Base-by-base conservation (phyloP, 257 asterid species). In the Pogostemon cablin region DNA sequence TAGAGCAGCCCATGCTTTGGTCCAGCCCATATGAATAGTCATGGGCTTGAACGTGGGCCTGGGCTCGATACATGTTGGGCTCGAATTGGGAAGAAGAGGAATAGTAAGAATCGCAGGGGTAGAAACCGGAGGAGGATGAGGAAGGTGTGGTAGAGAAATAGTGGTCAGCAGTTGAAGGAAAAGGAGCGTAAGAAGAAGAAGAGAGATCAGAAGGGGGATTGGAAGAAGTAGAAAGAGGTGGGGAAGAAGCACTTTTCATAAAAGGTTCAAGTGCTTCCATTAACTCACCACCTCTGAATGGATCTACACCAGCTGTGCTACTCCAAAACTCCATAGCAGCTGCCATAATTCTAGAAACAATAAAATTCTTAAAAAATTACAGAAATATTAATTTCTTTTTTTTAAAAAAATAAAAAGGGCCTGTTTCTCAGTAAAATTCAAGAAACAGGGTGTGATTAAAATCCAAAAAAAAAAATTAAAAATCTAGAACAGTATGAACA, bases 201-300 rank as follows among this genome's bases (percentile, higher is more conserved):
- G 48, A 47, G 65, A 41, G 11, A 66, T 65, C 48, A 42, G 74
- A 52, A 40, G 48, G 73, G 50, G 47, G 78, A 74, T 49, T 39
- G 52, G 85, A 70, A 67, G 83, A 65, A 61, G 86, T n/a, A 62
- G 83, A 77, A 62, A 62, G 32, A 34, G 86, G 83, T 47, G 83
- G 61, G 80, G 86, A 79, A 61, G 91, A 81, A 84, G 88, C 87
- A 86, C 92, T 83, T 77, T 87, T 91, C 85, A 91, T 87, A 86
- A 95, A 95, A 86, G 99, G 98, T 39, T 78, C 95, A 83, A 95
- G 96, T 76, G 91, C 99, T 81, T 95, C 96, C 98, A 91, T 95
- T 0, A 95, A 65, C 74, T 95, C 99, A 48, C 91, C 90, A 54
- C 96, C 98, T 48, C 49, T 65, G 12, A 83, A 80, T 7, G 90